Conservation (phyloP, 805 yeast species). For the Crinitomyces ghanaensis region DNA sequence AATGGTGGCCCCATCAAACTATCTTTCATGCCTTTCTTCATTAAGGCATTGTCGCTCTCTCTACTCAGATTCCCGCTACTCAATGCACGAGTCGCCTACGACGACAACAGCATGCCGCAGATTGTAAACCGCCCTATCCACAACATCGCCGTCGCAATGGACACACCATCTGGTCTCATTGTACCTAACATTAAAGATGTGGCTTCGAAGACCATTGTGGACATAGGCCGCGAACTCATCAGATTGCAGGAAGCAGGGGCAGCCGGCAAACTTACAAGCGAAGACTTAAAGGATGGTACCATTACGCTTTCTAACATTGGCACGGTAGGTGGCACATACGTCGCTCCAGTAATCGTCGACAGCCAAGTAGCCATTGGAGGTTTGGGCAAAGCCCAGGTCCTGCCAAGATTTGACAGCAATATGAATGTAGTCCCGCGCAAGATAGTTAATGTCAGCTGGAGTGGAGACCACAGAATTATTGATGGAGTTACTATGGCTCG, state of each 20-base stretch:
- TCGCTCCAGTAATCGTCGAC: conserved; percentile 25
- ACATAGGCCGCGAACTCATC: conserved; percentile 21
- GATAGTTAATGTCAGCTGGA: conserved; percentile 24
- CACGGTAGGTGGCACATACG: conserved; percentile 26
- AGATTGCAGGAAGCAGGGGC: conserved; percentile 20
- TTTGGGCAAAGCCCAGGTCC: conserved; percentile 19
- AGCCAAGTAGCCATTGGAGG: conserved; percentile 26
- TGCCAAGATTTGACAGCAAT: conserved; percentile 21
- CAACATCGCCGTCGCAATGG: conserved; percentile 27
- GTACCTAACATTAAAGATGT: conserved; percentile 26
- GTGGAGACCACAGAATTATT: conserved; percentile 26
- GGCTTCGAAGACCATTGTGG: conserved; percentile 16
- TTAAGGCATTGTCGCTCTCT: conserved; percentile 25
- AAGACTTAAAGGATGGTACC: conserved; percentile 24
- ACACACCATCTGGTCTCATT: conserved; percentile 24
- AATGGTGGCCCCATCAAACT: conserved; percentile 14
- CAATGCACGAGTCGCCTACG: conserved; percentile 18
- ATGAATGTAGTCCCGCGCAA: conserved; percentile 18
- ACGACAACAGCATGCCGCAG: conserved; percentile 15
- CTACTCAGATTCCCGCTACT: conserved; percentile 20
- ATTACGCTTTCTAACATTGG: conserved; percentile 27
- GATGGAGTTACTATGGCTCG: conserved; percentile 28
- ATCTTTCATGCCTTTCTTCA: conserved; percentile 26
- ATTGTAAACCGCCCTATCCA: conserved; percentile 19
- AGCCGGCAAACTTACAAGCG: conserved; percentile 18